Conservation (phyloP, 2,329 filamentous ascomycete species). For the Lachnellula hyalina region DNA sequence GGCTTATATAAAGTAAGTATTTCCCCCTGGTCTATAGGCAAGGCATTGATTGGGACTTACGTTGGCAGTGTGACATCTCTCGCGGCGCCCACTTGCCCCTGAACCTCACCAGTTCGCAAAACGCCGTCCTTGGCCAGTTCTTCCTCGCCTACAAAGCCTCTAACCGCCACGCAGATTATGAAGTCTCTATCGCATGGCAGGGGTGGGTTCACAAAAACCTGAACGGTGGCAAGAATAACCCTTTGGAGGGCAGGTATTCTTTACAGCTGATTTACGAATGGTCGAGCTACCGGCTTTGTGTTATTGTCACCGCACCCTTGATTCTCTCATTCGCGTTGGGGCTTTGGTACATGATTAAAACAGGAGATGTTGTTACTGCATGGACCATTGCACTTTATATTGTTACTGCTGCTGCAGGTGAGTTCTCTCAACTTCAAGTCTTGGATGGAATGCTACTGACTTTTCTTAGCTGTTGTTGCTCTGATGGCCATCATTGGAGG, state of each 20-base stretch:
- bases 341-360: conserved; percentile 18
- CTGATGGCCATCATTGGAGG: conserved; percentile 23
- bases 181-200: conserved; percentile 17
- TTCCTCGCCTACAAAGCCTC: conserved; percentile 19
- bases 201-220: conserved; percentile 20
- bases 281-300: conserved; percentile 20
- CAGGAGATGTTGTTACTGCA: conserved; percentile 21
- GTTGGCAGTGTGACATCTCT: conserved; percentile 18
- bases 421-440: neutral
- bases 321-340: conserved; percentile 16
- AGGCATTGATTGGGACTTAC: neutral
- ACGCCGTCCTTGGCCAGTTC: conserved; percentile 14
- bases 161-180: conserved; percentile 14
- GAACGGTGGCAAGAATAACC: conserved; percentile 18
- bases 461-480: conserved; percentile 17
- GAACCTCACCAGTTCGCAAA: conserved; percentile 14
- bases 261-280: conserved; percentile 17
- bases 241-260: conserved; percentile 16
- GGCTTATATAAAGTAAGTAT: conserved; percentile 17
- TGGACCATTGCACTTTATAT: conserved; percentile 23
- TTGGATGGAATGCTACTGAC: neutral
- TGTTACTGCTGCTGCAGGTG: conserved; percentile 23
- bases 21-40: neutral
- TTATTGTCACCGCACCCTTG: conserved; percentile 15
- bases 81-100: conserved; percentile 18